Base-by-base conservation (phyloP, 352 stramenopile genomes). In the Phytopythium mirpurense region DNA sequence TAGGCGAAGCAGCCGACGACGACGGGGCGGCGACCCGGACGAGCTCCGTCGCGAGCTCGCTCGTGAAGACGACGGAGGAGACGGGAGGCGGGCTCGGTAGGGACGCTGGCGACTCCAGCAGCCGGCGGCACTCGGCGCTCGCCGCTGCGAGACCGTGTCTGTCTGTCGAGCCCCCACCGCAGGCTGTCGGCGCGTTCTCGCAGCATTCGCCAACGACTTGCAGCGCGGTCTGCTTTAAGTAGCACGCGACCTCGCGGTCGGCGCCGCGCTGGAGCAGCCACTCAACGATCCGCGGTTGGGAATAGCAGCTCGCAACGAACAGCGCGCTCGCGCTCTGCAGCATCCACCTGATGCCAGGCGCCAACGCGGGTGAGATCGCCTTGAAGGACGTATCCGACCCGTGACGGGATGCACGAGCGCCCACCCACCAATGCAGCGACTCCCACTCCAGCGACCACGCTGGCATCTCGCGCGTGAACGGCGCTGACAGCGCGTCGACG, bases 381-480 rank as follows among this genome's bases (percentile, higher is more conserved):
- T 27, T 10, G 21, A 36, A 10, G 27, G 6, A 23, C 24, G n/a
- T n/a, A n/a, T 18, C 21, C 23, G 23, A 36, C 10, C 12, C 10
- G 41, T 5, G n/a, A n/a, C n/a, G n/a, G n/a, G n/a, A n/a, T n/a
- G n/a, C n/a, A n/a, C n/a, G n/a, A n/a, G n/a, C n/a, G n/a, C n/a
- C n/a, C 24, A 43, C 46, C 14, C 29, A 78, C 79, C 79, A 90
- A 55, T 90, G 66, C 47, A 83, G 55, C 1, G 70, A 82, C 57
- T 90, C 79, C 70, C 74, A 87, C 46, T 88, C 68, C 38, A 88
- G 63, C 43, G 79, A 69, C 70, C 72, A 84, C 19, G 60, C 23
- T 11, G 72, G 73, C 72, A 88, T 82, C 2, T 51, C 36, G 54
- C 68, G 68, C 16, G 71, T 81, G 51, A 90, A 88, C 5, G 77